These are phyloP conservation scores for Aspergillus sp. DNA, from an alignment of 2,329 filamentous ascomycete genomes.

Conservation along the genomic window DNA sequence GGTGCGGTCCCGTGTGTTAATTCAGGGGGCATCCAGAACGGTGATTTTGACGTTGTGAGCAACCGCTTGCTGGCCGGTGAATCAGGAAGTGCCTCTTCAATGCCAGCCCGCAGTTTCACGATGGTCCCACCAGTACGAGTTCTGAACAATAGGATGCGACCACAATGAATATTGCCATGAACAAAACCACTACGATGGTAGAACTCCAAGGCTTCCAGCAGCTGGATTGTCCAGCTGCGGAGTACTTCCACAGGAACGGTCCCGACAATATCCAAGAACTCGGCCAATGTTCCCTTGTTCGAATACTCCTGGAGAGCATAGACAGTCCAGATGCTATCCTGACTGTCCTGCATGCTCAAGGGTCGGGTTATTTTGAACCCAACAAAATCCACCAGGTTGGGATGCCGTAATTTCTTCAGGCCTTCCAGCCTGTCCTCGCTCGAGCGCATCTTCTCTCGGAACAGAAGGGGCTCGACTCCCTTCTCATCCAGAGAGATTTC, in stretches of 20 bases:
- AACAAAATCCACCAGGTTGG: constrained; percentile 75
- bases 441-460: constrained; percentile 74
- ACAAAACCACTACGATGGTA: constrained; percentile 81
- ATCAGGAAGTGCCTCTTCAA: constrained; percentile 53
- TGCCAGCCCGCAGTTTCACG: constrained; percentile 57
- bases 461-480: constrained; percentile 60
- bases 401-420: constrained; percentile 73
- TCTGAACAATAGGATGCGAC: constrained; percentile 76
- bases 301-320: constrained; percentile 75
- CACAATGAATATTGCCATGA: constrained; percentile 78
- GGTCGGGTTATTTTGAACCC: constrained; percentile 75
- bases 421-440: constrained; percentile 76
- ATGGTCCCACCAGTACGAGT: constrained; percentile 67
- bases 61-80: constrained; percentile 47
- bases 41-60: constrained; percentile 66
- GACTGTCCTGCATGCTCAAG: constrained; percentile 42
- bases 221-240: constrained; percentile 85
- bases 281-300: constrained; percentile 78
- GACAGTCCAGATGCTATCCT: constrained; percentile 65
- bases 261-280: constrained; percentile 78
- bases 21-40: constrained; percentile 83
- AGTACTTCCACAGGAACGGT: constrained; percentile 73
- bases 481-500: constrained; percentile 63
- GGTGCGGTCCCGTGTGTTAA: constrained; percentile 60
- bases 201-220: constrained; percentile 85